These are phyloP conservation scores for Cladophialophora psammophila DNA, from an alignment of 2,329 filamentous ascomycete species.

Conservation along the genomic window DNA sequence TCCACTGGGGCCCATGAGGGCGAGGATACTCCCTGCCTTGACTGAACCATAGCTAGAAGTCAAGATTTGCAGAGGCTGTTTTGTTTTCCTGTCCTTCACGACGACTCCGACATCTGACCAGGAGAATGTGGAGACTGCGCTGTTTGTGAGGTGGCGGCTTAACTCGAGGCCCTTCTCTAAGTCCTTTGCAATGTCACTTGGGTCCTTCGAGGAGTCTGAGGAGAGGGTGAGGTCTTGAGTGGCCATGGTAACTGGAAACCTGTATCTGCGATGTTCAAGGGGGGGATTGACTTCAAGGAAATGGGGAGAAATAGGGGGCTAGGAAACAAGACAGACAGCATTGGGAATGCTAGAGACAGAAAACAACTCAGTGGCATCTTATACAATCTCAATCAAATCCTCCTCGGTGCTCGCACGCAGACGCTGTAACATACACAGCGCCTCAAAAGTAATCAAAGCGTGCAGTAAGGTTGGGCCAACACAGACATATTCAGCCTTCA, in stretches of 20 bases:
- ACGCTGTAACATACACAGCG: not conserved
- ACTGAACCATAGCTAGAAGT: slow-evolving; percentile 69
- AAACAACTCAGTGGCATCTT: not conserved
- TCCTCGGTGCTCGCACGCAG: not conserved
- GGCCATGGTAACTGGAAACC: not conserved
- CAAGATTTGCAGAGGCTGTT: slow-evolving; percentile 69
- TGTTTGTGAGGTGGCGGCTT: slow-evolving; percentile 66
- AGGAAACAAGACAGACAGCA: not conserved
- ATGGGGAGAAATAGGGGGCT: not conserved
- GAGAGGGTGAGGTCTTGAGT: not conserved
- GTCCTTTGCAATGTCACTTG: slow-evolving; percentile 9
- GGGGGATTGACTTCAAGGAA: not conserved
- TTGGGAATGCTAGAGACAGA: not conserved
- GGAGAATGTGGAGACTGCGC: slow-evolving; percentile 67
- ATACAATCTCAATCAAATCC: not conserved
- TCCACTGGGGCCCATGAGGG: slow-evolving; percentile 79
- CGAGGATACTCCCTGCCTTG: slow-evolving; percentile 70
- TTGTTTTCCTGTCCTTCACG: slow-evolving; percentile 74
- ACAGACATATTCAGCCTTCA: not conserved
- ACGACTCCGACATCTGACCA: slow-evolving; percentile 74
- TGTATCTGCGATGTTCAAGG: not conserved
- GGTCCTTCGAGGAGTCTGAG: not conserved
- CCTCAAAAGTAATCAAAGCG: not conserved
- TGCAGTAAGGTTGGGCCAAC: not conserved
- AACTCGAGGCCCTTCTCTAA: slow-evolving; percentile 29